Base-by-base conservation (phyloP, 2,329 filamentous ascomycete genomes). In the Penicillium janthinellum region DNA sequence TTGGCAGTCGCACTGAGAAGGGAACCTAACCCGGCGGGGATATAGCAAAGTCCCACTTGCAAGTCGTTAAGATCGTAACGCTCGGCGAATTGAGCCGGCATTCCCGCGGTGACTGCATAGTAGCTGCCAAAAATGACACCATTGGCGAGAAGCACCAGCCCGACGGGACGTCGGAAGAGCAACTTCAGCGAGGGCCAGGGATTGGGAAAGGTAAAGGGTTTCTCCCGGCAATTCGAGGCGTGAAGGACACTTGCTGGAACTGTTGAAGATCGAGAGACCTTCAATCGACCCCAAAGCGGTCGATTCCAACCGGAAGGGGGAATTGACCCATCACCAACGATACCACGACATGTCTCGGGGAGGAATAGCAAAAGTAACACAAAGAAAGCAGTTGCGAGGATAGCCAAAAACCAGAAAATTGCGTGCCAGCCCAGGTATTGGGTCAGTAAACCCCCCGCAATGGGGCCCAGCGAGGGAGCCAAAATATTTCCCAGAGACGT, bases 351-450 rank as follows among this genome's bases (percentile, higher is more conserved):
- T 10, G 75, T 77, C 56, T 77, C 75, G 1, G 75, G 75, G n/a
- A 77, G 70, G 54, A 69, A 68, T 3, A 75, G 25, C 4, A 71
- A 8, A 5, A 72, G 58, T 2, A 60, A 60, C 2, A 70, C 38
- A 25, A 68, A 62, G 31, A 71, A 75, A 0, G 65, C 63, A 0
- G 69, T 73, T 0, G 76, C 71, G 22, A 78, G 67, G 14, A 83
- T 79, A 5, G 78, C 71, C 3, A 85, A 70, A 58, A 84, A 82
- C 82, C 82, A 85, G 62, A 85, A 86, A 11, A 84, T 78, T 0
- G 76, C 75, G 34, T 77, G 71, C 82, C 83, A 85, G 0, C 82
- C 82, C 0, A 83, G 65, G 39, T 77, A 75, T 51, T 80, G 76
- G 0, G 78, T 74, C 0, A 85, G 64, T 0, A 79, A 69, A 7